Conservation (phyloP, 768 basidiomycete species). For the Grammothele lineata region DNA sequence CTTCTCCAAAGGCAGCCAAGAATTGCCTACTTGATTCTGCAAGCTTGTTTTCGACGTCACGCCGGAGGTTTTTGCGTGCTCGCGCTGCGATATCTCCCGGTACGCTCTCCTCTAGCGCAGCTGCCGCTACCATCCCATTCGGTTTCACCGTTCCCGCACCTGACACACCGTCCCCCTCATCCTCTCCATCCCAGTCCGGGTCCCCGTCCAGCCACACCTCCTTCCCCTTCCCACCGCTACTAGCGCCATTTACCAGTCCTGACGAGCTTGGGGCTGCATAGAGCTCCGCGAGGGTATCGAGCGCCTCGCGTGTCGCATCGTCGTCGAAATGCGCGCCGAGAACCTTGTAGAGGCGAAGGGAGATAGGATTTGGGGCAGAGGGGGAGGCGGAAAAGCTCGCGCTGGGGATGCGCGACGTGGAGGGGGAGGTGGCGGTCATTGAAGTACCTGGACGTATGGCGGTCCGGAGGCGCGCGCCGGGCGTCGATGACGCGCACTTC, state of each 20-base stretch:
- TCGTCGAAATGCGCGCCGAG: slow-evolving; percentile 79
- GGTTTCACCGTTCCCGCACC: slow-evolving; percentile 6
- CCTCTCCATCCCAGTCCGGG: slow-evolving; percentile 31
- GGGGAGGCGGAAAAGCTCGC: slow-evolving; percentile 15
- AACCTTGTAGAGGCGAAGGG: slow-evolving; percentile 88
- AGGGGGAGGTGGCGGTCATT: slow-evolving; percentile 20
- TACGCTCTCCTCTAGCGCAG: slow-evolving; percentile 32
- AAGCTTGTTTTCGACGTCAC: slow-evolving; percentile 82
- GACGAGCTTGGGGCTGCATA: slow-evolving; percentile 38
- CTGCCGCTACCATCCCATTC: slow-evolving; percentile 11
- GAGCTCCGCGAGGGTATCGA: slow-evolving; percentile 77
- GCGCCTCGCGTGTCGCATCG: slow-evolving; percentile 70
- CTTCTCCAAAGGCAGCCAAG: slow-evolving; percentile 78
- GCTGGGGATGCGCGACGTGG: slow-evolving; percentile 16
- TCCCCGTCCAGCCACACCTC: slow-evolving; percentile 28
- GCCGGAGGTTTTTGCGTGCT: slow-evolving; percentile 74
- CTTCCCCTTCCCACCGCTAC: slow-evolving; percentile 28
- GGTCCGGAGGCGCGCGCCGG: too few relatives aligned
- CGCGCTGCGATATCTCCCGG: slow-evolving; percentile 64
- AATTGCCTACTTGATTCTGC: slow-evolving; percentile 81
- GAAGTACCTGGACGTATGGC: too few relatives aligned
- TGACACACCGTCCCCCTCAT: slow-evolving; percentile 25
- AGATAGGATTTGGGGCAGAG: slow-evolving; percentile 62
- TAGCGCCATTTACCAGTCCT: background rate
- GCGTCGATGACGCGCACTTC: too few relatives aligned